Evolutionary conservation across 331 rosid species (phyloP), one percentile per base, ranked within the genome.

Genomic region (Malus hybrid): DNA sequence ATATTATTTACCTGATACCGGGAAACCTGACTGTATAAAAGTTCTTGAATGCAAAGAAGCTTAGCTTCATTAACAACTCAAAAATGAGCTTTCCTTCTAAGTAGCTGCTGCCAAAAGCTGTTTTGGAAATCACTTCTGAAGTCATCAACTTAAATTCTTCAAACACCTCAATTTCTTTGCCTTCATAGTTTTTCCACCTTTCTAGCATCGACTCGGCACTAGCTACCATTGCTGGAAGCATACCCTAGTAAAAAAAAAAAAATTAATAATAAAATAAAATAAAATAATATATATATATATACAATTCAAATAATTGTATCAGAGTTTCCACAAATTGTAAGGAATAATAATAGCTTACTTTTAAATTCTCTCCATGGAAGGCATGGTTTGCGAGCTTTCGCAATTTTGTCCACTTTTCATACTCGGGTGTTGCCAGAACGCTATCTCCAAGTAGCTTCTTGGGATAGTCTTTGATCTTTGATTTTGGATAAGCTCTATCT

Each of bases 351-450:
- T 6, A 22, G 19, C 65, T 80, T 76, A 80, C 84, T 63, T 73
- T 80, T 50, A 83, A 76, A 60, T 36, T 73, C 15, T 73, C 82
- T 19, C 69, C 79, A 33, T 78, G 85, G 59, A 82, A 82, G 65
- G 82, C 82, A 42, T 36, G 19, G 55, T 73, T 65, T 6, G 80
- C 84, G 10, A 83, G 31, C 32, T 77, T 80, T 10, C 80, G 34
- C 24, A 67, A 10, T 22, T 69, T 80, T 1, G 46, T 67, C 87
- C 87, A 83, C 22, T 80, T 77, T 69, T 77, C 82, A 69, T 77
- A 74, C 12, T 80, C 66, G 18, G 80, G 18, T 2, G 65, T n/a
- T 10, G 57, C 9, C 57, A 9, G 28, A 48, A 83, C 72, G 1
- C 84, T 82, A 46, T 80, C 65, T 13, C 84, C 82, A 0, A 83